These are phyloP conservation scores for Agrostemma githago DNA, from an alignment of 148 eudicot genomes.

Conservation along the genomic window DNA sequence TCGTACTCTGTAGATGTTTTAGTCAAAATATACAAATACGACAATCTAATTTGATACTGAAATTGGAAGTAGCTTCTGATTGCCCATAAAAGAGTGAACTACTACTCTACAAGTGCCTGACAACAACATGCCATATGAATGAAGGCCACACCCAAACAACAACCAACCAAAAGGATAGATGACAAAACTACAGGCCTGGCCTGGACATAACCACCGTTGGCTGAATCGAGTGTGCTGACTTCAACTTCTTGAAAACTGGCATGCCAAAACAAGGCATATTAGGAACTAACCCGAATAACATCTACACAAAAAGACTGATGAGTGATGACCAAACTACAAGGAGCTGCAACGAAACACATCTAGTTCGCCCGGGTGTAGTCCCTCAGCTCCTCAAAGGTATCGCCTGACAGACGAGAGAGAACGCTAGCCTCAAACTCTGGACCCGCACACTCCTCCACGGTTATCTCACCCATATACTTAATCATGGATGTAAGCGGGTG, in stretches of 20 bases:
- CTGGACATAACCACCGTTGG: neutral
- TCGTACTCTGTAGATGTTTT: no score
- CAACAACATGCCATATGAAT: neutral
- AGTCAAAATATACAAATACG: no score
- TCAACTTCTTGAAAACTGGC: no score
- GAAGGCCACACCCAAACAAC: neutral
- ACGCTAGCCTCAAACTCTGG: neutral
- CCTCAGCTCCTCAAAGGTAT: neutral
- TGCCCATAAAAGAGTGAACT: no score
- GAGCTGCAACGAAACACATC: neutral
- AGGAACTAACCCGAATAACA: neutral
- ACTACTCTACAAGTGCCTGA: neutral
- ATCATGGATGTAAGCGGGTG: neutral
- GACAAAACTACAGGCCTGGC: neutral
- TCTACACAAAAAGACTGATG: neutral
- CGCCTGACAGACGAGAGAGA: neutral
- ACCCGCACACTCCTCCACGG: neutral
- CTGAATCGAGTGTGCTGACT: no score
- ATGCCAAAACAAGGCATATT: neutral
- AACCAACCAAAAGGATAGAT: neutral
- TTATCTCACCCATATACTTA: neutral
- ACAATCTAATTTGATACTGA: no score
- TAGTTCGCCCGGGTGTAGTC: neutral
- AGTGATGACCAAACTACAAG: neutral
- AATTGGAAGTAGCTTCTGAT: no score